These are phyloP conservation scores for Fagopyrum tataricum DNA, from an alignment of 148 eudicot genomes.

Conservation along the genomic window DNA sequence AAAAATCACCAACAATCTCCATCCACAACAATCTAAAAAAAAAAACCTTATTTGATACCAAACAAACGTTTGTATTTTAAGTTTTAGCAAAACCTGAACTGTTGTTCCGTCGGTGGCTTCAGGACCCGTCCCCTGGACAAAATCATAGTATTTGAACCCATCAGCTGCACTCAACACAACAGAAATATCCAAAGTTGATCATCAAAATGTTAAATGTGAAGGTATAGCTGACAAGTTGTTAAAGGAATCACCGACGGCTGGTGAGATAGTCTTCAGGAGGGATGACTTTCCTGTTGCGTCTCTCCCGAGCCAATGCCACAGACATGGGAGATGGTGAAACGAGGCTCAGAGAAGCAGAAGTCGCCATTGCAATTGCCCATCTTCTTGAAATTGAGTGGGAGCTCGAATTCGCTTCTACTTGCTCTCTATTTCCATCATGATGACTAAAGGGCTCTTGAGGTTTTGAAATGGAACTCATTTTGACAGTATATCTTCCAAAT, in stretches of 20 bases:
- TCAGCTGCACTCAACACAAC: constrained; percentile 49
- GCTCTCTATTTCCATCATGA: neutral
- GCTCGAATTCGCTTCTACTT: neutral
- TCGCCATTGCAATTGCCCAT: neutral
- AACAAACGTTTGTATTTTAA: no score
- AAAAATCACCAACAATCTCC: no score
- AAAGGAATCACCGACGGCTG: constrained; percentile 30
- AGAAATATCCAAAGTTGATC: neutral
- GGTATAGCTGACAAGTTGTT: no score
- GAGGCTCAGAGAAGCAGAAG: neutral
- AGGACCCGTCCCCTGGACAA: constrained; percentile 82
- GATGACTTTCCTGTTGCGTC: constrained; percentile 52
- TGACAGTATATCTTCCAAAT: neutral
- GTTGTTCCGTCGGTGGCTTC: constrained; percentile 72
- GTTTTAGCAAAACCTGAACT: constrained; percentile 52
- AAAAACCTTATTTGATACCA: no score
- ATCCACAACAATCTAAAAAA: no score
- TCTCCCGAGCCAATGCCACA: constrained; percentile 56
- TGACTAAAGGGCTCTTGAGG: neutral
- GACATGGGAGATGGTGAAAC: neutral
- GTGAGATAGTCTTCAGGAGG: constrained; percentile 80
- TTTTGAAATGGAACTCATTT: neutral
- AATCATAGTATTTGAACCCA: constrained; percentile 82
- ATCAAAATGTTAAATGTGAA: no score
- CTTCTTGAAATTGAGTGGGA: neutral